Evolutionary conservation across 1,284 basidiomycete genomes (phyloP).

Genomic region (Rhodofomes roseus): DNA sequence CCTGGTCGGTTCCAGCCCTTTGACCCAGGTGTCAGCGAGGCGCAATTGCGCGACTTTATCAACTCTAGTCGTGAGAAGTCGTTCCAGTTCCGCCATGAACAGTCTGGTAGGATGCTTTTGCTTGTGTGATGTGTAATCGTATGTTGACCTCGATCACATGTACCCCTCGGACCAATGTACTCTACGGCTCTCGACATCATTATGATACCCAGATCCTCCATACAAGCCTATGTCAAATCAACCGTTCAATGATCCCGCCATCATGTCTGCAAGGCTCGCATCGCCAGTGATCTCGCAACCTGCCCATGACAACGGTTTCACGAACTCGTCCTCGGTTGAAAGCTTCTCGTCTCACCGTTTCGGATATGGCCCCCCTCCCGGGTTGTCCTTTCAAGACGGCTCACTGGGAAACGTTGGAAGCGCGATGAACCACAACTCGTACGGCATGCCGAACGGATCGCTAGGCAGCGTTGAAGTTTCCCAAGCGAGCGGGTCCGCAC

Average conservation of each 20-base stretch:
- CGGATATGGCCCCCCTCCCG: constrained; percentile 61
- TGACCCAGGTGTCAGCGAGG: constrained; percentile 59
- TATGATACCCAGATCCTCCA: constrained; percentile 26
- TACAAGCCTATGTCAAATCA: constrained; percentile 37
- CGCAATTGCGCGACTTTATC: constrained; percentile 70
- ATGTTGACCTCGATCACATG: constrained; percentile 32
- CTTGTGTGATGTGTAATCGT: constrained; percentile 33
- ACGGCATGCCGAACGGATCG: constrained; percentile 19
- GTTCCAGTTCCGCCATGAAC: constrained; percentile 31
- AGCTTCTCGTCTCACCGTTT: constrained; percentile 27
- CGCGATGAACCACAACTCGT: constrained; percentile 18
- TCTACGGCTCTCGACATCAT: constrained; percentile 16
- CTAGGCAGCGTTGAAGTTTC: constrained; percentile 26
- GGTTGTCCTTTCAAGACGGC: constrained; percentile 45
- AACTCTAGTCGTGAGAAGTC: constrained; percentile 58
- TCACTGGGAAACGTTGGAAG: constrained; percentile 21
- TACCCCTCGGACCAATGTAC: constrained; percentile 19
- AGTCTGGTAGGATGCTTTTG: constrained; percentile 48
- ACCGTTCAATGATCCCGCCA: constrained; percentile 73
- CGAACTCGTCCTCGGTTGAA: constrained; percentile 17
- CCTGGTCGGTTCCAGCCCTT: constrained; percentile 53
- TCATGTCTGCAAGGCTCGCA: constrained; percentile 72
- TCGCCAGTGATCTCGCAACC: constrained; percentile 31
- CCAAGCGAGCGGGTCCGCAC: constrained; percentile 37
- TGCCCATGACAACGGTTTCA: constrained; percentile 23